A percentile compares a stretch with the other conserved stretches of the same genome.
These are phyloP conservation scores for Sodiomyces alkalinus DNA, from an alignment of 2,329 filamentous ascomycete genomes.

Conservation along the genomic window DNA sequence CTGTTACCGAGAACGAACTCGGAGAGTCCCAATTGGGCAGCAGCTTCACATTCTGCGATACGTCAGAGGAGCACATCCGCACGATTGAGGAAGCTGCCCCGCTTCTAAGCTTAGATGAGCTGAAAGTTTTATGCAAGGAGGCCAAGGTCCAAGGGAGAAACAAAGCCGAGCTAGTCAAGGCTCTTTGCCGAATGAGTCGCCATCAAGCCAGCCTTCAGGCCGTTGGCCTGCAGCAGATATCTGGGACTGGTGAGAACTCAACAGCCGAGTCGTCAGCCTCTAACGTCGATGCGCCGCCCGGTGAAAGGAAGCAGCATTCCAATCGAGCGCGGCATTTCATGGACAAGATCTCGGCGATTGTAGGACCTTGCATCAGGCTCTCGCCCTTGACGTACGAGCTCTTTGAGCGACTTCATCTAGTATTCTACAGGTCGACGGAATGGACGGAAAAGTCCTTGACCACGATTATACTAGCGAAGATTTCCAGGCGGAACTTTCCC, in stretches of 20 bases:
- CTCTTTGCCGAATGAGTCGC: slow-evolving; percentile 58
- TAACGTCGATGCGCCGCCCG: slow-evolving; percentile 22
- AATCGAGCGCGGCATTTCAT: slow-evolving; percentile 65
- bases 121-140: slow-evolving; percentile 73
- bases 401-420: slow-evolving; percentile 86
- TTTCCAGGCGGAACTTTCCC: slow-evolving; percentile 75
- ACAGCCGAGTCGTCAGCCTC: too few relatives aligned
- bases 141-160: slow-evolving; percentile 78
- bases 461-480: slow-evolving; percentile 85
- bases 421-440: slow-evolving; percentile 90
- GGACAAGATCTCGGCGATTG: slow-evolving; percentile 58
- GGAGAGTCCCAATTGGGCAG: slow-evolving; percentile 32
- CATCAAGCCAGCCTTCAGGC: slow-evolving; percentile 64
- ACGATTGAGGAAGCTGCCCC: slow-evolving; percentile 72
- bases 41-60: slow-evolving; percentile 66
- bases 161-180: slow-evolving; percentile 63
- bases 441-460: slow-evolving; percentile 97
- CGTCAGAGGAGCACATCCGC: slow-evolving; percentile 56
- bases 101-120: slow-evolving; percentile 71
- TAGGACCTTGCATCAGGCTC: slow-evolving; percentile 73
- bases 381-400: slow-evolving; percentile 58
- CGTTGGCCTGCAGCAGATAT: slow-evolving; percentile 46
- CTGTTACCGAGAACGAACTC: slow-evolving; percentile 17
- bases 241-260: too few relatives aligned
- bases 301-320: slow-evolving; percentile 19